Evolutionary conservation across 805 yeast genomes (phyloP).

Genomic region (Lipomyces spencermartinsiae): DNA sequence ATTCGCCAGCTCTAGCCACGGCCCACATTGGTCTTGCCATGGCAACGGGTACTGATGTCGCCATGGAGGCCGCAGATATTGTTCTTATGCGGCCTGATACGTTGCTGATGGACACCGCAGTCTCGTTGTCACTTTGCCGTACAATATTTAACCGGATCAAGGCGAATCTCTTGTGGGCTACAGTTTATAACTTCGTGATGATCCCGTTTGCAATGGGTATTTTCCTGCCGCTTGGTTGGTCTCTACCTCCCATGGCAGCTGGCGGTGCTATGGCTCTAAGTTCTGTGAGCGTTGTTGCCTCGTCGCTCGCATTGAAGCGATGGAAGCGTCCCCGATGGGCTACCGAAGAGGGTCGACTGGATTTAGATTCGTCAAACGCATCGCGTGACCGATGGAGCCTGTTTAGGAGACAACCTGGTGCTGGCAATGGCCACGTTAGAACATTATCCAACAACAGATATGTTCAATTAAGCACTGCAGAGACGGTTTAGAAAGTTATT

Average conservation of each 20-base stretch:
- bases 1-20: slow-evolving; percentile 91
- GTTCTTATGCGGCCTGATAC: slow-evolving; percentile 62
- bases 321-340: slow-evolving; percentile 50
- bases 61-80: slow-evolving; percentile 95
- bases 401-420: neutral
- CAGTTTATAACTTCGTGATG: slow-evolving; percentile 83
- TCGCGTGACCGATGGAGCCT: slow-evolving; percentile 12
- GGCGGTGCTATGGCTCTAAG: slow-evolving; percentile 94
- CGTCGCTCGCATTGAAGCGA: slow-evolving; percentile 72
- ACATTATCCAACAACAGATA: neutral
- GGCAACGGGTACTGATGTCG: slow-evolving; percentile 92
- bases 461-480: neutral
- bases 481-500: neutral
- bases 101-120: slow-evolving; percentile 49
- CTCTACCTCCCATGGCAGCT: slow-evolving; percentile 85
- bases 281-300: slow-evolving; percentile 84
- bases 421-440: neutral
- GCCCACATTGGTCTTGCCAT: slow-evolving; percentile 92
- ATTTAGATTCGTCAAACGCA: slow-evolving; percentile 12
- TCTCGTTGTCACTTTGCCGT: slow-evolving; percentile 69
- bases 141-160: slow-evolving; percentile 78
- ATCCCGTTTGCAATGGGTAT: slow-evolving; percentile 96
- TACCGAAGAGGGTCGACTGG: slow-evolving; percentile 23
- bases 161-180: slow-evolving; percentile 83
- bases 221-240: slow-evolving; percentile 74